Conservation (phyloP, 352 stramenopile genomes). For the Phytophthora brassicae region DNA sequence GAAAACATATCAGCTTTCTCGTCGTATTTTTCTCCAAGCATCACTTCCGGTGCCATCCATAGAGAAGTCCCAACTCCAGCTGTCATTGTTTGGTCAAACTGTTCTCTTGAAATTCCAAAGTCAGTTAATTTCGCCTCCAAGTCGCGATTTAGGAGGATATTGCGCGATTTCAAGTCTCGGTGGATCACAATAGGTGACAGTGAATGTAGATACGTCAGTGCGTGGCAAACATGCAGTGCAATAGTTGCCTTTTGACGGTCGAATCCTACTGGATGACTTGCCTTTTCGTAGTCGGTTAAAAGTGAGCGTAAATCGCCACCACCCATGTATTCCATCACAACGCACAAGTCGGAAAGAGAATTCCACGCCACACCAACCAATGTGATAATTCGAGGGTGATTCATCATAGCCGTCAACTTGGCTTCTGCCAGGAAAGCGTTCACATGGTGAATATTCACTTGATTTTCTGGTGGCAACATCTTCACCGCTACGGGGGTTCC, state of each 20-base stretch:
- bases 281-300: background rate
- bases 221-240: background rate
- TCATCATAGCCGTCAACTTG: slow-evolving; percentile 27
- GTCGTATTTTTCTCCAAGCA: slow-evolving; percentile 21
- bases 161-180: slow-evolving; percentile 69
- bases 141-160: slow-evolving; percentile 54
- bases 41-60: slow-evolving; percentile 28
- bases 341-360: slow-evolving; percentile 30
- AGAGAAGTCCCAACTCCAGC: slow-evolving; percentile 19
- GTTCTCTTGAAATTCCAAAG: slow-evolving; percentile 46
- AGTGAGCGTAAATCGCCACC: slow-evolving; percentile 31
- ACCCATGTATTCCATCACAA: slow-evolving; percentile 47
- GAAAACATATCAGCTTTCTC: slow-evolving; percentile 31
- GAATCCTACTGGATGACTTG: background rate
- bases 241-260: background rate
- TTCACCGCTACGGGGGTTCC: background rate
- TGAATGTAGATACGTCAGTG: background rate
- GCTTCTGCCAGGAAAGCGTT: slow-evolving; percentile 37
- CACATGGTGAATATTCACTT: slow-evolving; percentile 4
- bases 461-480: background rate
- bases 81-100: slow-evolving; percentile 16
- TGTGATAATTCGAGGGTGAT: slow-evolving; percentile 32
- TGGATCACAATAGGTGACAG: slow-evolving; percentile 53
- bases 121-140: slow-evolving; percentile 48
- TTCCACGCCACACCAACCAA: slow-evolving; percentile 42